These are phyloP conservation scores for Chiua virens DNA, from an alignment of 768 basidiomycete genomes.

Conservation along the genomic window DNA sequence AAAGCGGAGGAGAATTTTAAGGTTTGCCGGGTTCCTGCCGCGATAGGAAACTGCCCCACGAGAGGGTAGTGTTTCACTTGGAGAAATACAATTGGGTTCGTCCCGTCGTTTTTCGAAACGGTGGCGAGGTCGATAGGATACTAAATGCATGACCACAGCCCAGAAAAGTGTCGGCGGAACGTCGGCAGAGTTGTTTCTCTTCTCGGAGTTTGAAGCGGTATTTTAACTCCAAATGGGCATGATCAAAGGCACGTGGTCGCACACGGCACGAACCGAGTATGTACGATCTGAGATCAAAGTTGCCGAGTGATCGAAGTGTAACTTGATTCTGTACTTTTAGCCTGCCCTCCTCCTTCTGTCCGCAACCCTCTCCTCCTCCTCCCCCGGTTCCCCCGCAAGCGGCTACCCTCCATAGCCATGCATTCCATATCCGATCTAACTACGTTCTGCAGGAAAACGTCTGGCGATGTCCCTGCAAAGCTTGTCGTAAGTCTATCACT, in stretches of 20 bases:
- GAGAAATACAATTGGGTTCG: too few relatives aligned
- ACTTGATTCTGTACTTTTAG: slow-evolving; percentile 21
- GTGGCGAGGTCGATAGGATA: background rate
- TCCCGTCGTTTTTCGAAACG: background rate
- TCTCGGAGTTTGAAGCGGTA: slow-evolving; percentile 16
- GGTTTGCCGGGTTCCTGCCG: slow-evolving; percentile 18
- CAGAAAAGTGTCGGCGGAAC: background rate
- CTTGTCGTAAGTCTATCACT: slow-evolving; percentile 65
- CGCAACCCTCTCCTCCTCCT: slow-evolving; percentile 11
- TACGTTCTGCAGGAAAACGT: slow-evolving; percentile 79
- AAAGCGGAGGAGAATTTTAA: slow-evolving; percentile 25
- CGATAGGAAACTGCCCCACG: slow-evolving; percentile 22
- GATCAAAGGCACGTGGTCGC: slow-evolving; percentile 18
- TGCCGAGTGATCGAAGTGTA: slow-evolving; percentile 11
- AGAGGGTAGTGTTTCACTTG: background rate
- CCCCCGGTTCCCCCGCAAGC: background rate
- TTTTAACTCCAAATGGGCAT: slow-evolving; percentile 8
- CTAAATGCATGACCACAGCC: too few relatives aligned
- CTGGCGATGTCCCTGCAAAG: slow-evolving; percentile 84
- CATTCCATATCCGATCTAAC: slow-evolving; percentile 91
- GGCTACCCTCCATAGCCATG: slow-evolving; percentile 30
- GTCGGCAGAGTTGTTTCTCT: slow-evolving; percentile 10
- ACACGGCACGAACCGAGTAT: slow-evolving; percentile 23
- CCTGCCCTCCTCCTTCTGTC: slow-evolving; percentile 9
- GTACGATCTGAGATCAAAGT: slow-evolving; percentile 31